Base-by-base conservation (phyloP, 768 basidiomycete species). In the Gelatoporia subvermispora region DNA sequence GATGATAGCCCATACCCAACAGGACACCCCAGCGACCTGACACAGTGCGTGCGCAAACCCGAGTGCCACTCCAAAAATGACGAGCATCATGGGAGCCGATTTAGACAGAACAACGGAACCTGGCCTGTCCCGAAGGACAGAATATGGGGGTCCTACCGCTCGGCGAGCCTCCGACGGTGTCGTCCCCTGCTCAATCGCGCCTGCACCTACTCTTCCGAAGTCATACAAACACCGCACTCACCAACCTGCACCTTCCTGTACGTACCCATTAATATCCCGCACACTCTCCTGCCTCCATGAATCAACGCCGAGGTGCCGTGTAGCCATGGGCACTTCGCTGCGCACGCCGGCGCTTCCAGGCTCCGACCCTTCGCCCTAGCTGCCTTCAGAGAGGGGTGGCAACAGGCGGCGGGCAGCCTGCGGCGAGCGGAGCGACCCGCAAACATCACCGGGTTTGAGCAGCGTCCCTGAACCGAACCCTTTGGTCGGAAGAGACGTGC, bases 371-470 rank as follows among this genome's bases (percentile, higher is more conserved):
- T 48, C 54, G 48, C 41, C 48, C 51, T 64, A 57, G 55, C 56
- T 46, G 48, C 47, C 54, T 45, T 54, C 45, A 49, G 55, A 48
- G 22, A 41, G 17, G 51, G 28, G 53, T 50, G 49, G 58, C 61
- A 55, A 42, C 57, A 52, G 50, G 55, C 54, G 18, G 47, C 50
- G 42, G 62, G 69, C 59, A 68, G 71, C 64, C 75, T 74, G 77
- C 77, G 80, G 79, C 65, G 67, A 70, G 69, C 72, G 68, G 60
- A 75, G 75, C 57, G 63, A 55, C 60, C 59, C 72, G 49, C 51
- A 73, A 81, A 79, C 63, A 42, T 72, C 72, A 62, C 80, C 80
- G 77, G 76, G 72, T 56, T 57, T 72, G 72, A 68, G 70, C 68
- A 63, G 42, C 50, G 54, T 47, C 52, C 57, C 49, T 51, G 43